Base-by-base conservation (phyloP, 2,329 filamentous ascomycete species). In the Colletotrichum lentis region DNA sequence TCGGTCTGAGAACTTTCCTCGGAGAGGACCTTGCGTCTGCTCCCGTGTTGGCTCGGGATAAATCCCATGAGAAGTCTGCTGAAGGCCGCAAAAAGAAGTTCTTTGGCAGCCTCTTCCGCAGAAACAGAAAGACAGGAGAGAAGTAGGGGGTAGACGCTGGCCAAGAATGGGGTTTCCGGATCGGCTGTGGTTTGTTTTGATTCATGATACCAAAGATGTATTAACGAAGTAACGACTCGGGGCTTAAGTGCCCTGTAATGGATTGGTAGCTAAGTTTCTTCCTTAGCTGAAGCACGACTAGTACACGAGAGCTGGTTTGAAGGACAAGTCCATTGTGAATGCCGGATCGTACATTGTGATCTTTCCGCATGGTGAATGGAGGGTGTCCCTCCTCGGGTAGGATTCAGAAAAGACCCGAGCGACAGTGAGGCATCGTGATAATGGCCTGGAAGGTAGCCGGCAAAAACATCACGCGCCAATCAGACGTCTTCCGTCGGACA, bases 1-100 rank as follows among this genome's bases (percentile, higher is more conserved):
- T 69, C 3, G 66, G 56, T 3, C 35, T 69, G 66, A 47, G 43
- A n/a, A 66, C 66, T 14, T 69, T 69, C 7, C 66, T 69, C 10
- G 44, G 50, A 0, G 66, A 69, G 43, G 50, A 65, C 18, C 31
- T 5, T 16, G 44, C 37, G 10, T 11, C 24, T 11, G 27, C 54
- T 39, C 2, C 50, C 18, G 35, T 22, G 11, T 31, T 43, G n/a
- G 50, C 31, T 5, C 16, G 14, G 20, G 57, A 49, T 14, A 50
- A 27, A 14, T 2, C 5, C 31, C 11, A 39, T 18, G 50, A 14
- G 50, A 20, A 6, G 11, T 14, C 22, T 10, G 41, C 27, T 8
- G 27, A 31, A 8, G 8, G 27, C 27, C 27, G 27, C 8, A 69
- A 46, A 39, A 59, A 56, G 62, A 69, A 69, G 18, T 66, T 69